These are phyloP conservation scores for Dissophora ornata DNA, from an alignment of 192 early-diverging fungal genomes.

Conservation along the genomic window DNA sequence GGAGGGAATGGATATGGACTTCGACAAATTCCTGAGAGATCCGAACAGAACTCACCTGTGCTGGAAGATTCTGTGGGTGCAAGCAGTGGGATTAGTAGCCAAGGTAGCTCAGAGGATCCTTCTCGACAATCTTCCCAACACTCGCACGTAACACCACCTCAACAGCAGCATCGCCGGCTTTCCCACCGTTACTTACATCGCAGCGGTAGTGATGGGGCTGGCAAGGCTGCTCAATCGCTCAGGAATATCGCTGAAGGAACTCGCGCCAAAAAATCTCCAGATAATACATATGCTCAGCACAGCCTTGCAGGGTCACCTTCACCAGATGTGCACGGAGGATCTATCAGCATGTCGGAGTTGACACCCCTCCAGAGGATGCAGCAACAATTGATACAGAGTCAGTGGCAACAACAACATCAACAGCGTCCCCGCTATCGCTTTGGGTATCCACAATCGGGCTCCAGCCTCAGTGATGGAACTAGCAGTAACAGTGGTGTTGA, in stretches of 20 bases:
- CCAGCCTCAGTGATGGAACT: constrained; percentile 17
- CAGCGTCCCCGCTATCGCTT: constrained; percentile 22
- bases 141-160: not conserved
- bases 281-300: not conserved
- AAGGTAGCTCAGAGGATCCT: constrained; percentile 7
- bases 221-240: constrained; percentile 6
- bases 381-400: constrained; percentile 30
- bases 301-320: not conserved
- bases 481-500: constrained; percentile 11
- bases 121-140: not conserved
- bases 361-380: constrained; percentile 45
- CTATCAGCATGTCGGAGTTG: not conserved
- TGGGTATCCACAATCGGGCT: constrained; percentile 33
- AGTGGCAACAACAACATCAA: constrained; percentile 30
- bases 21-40: constrained; percentile 43
- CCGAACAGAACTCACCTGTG: constrained; percentile 43
- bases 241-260: not conserved
- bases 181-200: constrained; percentile 24
- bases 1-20: constrained; percentile 14
- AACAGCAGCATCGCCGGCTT: constrained; percentile 12
- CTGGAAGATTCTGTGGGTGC: constrained; percentile 6
- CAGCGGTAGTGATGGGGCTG: constrained; percentile 34
- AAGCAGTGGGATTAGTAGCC: constrained; percentile 2
- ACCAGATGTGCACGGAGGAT: not conserved
- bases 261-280: not conserved